A percentile compares a stretch with the other conserved stretches of the same genome.
Conservation (phyloP, 306 rosid genomes). For the Delonix regia region DNA sequence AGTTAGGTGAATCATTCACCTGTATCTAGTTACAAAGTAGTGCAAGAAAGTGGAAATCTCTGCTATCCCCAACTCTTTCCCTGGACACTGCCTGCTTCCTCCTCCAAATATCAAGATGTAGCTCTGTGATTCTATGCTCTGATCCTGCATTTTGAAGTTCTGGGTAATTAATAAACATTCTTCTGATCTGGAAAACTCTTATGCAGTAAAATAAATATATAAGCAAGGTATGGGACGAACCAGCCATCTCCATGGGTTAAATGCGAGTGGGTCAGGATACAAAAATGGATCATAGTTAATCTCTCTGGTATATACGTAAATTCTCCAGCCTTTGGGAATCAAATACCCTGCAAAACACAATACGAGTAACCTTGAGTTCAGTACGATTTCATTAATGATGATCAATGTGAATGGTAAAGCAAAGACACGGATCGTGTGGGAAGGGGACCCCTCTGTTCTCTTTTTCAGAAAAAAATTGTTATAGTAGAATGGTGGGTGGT, state of each 20-base stretch:
- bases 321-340: conserved; percentile 95
- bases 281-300: conserved; percentile 72
- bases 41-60: conserved; percentile 90
- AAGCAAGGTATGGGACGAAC: conserved; percentile 45
- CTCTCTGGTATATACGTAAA: conserved; percentile 94
- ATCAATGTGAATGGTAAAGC: conserved; percentile 38
- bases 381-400: neutral
- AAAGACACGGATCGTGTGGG: conserved; percentile 14
- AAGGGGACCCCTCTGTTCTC: conserved; percentile 15
- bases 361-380: neutral
- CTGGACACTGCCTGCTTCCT: conserved; percentile 91
- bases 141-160: conserved; percentile 60
- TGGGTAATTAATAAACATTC: conserved; percentile 2
- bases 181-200: neutral
- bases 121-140: conserved; percentile 60
- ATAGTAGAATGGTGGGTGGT: conserved; percentile 44
- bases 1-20: conserved; percentile 48
- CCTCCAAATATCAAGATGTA: conserved; percentile 85
- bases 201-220: neutral
- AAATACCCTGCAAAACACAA: conserved; percentile 66
- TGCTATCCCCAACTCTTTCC: conserved; percentile 88
- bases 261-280: conserved; percentile 80
- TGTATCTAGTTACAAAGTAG: conserved; percentile 92
- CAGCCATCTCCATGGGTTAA: conserved; percentile 99
- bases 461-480: conserved; percentile 39